Conservation (phyloP, 2,329 filamentous ascomycete species). For the Penicillium sp. region DNA sequence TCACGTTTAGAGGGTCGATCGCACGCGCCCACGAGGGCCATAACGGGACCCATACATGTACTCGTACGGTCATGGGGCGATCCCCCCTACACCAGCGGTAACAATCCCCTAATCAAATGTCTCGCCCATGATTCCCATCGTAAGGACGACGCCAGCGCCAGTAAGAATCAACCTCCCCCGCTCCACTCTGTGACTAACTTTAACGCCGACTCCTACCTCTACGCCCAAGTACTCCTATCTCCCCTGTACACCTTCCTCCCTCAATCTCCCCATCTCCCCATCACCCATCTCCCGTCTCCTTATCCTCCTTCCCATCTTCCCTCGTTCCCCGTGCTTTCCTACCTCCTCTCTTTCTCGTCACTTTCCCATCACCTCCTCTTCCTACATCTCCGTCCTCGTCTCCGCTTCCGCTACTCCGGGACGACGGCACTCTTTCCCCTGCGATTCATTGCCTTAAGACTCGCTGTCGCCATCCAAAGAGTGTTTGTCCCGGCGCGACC, state of each 20-base stretch:
- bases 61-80: not conserved
- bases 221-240: slow-evolving; percentile 8
- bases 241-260: slow-evolving; percentile 9
- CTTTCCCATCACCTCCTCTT: slow-evolving; percentile 11
- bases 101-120: too few species aligned
- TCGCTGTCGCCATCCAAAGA: slow-evolving; percentile 8
- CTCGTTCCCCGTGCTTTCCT: slow-evolving; percentile 15
- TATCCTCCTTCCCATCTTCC: slow-evolving; percentile 21
- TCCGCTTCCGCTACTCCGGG: not conserved
- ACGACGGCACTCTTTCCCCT: slow-evolving; percentile 4
- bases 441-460: slow-evolving; percentile 1
- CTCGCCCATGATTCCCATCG: too few species aligned
- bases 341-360: slow-evolving; percentile 14
- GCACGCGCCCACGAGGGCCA: not conserved
- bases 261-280: slow-evolving; percentile 19
- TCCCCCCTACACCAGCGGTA: too few species aligned
- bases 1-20: too few species aligned
- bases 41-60: not conserved
- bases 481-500: slow-evolving; percentile 2
- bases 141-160: too few species aligned
- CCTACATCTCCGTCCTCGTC: slow-evolving; percentile 9
- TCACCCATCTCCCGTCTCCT: slow-evolving; percentile 17
- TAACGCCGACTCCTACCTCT: too few species aligned
- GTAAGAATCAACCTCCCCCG: too few species aligned
- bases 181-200: too few species aligned